A percentile compares a stretch with the other conserved stretches of the same genome.
phyloP scores from a whole-genome alignment of 1,284 basidiomycete genomes.

The Stereum hirsutum region DNA sequence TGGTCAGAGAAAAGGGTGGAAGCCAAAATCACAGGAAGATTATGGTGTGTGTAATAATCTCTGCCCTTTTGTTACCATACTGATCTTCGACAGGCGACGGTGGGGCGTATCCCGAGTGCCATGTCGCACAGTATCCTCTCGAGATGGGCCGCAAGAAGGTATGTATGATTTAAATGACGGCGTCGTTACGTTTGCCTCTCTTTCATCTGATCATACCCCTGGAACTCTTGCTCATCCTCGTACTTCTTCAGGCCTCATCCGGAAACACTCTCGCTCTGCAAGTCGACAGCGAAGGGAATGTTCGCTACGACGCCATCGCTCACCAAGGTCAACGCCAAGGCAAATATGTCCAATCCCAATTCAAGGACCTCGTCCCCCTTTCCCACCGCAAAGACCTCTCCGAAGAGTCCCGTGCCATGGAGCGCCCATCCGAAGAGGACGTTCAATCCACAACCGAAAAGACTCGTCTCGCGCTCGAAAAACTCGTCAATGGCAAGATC shows the following conservation, averaged over 20 bases:
- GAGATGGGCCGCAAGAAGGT: constrained; percentile 95
- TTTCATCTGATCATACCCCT: neutral
- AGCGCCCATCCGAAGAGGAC: constrained; percentile 87
- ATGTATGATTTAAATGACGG: constrained; percentile 14
- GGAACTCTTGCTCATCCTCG: constrained; percentile 1
- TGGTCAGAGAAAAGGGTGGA: constrained; percentile 83
- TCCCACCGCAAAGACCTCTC: constrained; percentile 83
- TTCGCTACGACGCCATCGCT: constrained; percentile 95
- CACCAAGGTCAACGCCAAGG: constrained; percentile 87
- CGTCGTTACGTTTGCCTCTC: neutral
- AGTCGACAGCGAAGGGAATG: constrained; percentile 93
- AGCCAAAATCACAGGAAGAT: constrained; percentile 73
- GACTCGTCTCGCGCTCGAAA: constrained; percentile 87
- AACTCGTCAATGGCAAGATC: constrained; percentile 91
- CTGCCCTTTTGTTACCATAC: constrained; percentile 7
- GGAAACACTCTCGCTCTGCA: constrained; percentile 94
- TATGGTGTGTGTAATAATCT: constrained; percentile 49
- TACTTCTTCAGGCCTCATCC: constrained; percentile 54
- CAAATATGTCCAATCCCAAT: constrained; percentile 87
- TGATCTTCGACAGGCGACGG: constrained; percentile 59
- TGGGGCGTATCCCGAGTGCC: constrained; percentile 95
- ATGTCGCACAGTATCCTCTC: constrained; percentile 93
- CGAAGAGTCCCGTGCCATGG: constrained; percentile 69
- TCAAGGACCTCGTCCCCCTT: constrained; percentile 95
- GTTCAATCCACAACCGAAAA: constrained; percentile 85